Evolutionary conservation across 192 early-diverging fungal genomes (phyloP), one percentile per base, ranked within the genome.

Genomic region (Linderina pennispora): DNA sequence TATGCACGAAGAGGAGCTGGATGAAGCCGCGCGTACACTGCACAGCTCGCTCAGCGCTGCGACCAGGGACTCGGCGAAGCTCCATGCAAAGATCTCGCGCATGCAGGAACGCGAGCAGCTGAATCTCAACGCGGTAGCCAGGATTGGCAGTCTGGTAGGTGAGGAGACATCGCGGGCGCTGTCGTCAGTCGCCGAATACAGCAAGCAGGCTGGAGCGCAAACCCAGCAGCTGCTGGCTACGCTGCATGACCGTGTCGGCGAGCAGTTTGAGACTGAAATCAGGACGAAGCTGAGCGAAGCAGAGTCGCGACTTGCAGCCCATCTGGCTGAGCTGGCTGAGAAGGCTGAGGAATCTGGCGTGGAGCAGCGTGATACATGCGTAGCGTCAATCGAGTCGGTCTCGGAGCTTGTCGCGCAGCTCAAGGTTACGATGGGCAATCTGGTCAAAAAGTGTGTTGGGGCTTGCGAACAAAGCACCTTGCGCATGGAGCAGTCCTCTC

Each of bases 1-100:
- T 5, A 42, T 65, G 18, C 71, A 75, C 19, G 79, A 77, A 24
- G 19, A 40, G 3, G 38, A 54, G 37, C 49, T 80, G 8, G 66
- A 76, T 23, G 18, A 37, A 0, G 31, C 70, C 1, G 76, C 76
- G 36, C 37, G 21, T 19, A 57, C 14, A 47, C 11, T 65, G 43
- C 33, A 71, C 34, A 19, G 32, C 8, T 26, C 51, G 15, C 40
- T 64, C 7, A 38, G 8, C 1, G 8, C 40, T 4, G 42, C 62
- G 8, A 10, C 18, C 10, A 20, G 16, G 0, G 67, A 64, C 20
- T 34, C 35, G 1, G 33, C n/a, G 1, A 16, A 13, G 26, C 42
- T 64, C 26, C 49, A 64, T 15, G 43, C 22, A 6, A 58, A 59
- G 36, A 23, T 50, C 0, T 16, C 34, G n/a, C 59, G 56, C 5